A percentile compares a stretch with the other conserved stretches of the same genome.
These are phyloP conservation scores for Hypoxylon fuscum DNA, from an alignment of 495 filamentous ascomycete species.

Conservation along the genomic window DNA sequence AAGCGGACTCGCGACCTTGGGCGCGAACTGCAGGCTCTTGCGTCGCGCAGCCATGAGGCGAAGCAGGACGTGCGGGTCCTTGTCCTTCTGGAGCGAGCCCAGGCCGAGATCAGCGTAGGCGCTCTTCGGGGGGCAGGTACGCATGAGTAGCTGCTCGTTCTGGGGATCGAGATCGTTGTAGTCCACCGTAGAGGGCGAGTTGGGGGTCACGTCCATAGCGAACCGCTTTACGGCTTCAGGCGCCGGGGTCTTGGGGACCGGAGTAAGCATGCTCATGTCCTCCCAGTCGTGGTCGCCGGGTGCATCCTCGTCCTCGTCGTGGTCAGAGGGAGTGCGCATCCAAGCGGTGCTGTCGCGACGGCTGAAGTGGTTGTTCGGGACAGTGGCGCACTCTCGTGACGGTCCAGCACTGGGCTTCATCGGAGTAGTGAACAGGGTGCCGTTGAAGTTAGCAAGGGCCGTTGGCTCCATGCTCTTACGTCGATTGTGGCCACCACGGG, in stretches of 20 bases:
- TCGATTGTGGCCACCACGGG: slow-evolving; percentile 78
- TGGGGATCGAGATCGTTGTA: slow-evolving; percentile 28
- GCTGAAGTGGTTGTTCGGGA: slow-evolving; percentile 52
- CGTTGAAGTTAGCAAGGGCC: slow-evolving; percentile 76
- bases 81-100: slow-evolving; percentile 48
- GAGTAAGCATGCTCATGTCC: slow-evolving; percentile 51
- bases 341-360: slow-evolving; percentile 63
- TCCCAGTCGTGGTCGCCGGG: slow-evolving; percentile 48
- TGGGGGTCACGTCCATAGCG: slow-evolving; percentile 52
- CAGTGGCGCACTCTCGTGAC: slow-evolving; percentile 51
- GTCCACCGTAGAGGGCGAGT: slow-evolving; percentile 35
- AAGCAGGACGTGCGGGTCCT: slow-evolving; percentile 64
- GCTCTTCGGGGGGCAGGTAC: slow-evolving; percentile 77
- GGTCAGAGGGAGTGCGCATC: slow-evolving; percentile 56
- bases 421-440: slow-evolving; percentile 65
- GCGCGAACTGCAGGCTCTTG: slow-evolving; percentile 85
- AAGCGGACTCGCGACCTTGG: slow-evolving; percentile 79
- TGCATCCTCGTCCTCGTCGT: slow-evolving; percentile 53
- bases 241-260: slow-evolving; percentile 63
- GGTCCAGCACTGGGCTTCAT: slow-evolving; percentile 41
- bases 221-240: slow-evolving; percentile 56
- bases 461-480: slow-evolving; percentile 93
- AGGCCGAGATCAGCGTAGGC: slow-evolving; percentile 51
- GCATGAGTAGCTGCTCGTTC: slow-evolving; percentile 66
- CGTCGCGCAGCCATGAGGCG: slow-evolving; percentile 77